Evolutionary conservation across 2,329 filamentous ascomycete genomes (phyloP).

Genomic region (Aureobasidium sp.): DNA sequence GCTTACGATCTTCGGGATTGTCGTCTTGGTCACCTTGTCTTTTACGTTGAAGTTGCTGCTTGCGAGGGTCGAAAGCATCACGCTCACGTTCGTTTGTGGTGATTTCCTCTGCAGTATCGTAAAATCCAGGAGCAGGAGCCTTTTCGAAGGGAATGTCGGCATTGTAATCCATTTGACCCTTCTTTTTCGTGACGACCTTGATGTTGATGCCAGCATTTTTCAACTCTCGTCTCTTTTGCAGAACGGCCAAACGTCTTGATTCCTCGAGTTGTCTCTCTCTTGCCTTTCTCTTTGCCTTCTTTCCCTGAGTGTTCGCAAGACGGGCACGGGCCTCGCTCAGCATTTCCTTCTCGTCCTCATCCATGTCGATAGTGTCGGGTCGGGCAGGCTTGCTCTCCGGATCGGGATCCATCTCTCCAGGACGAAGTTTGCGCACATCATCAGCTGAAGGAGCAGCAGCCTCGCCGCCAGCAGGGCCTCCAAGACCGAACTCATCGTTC

Average conservation of each 20-base stretch:
- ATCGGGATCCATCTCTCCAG: slow-evolving; percentile 94
- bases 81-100: slow-evolving; percentile 74
- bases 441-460: slow-evolving; percentile 82
- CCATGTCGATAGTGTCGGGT: slow-evolving; percentile 94
- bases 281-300: slow-evolving; percentile 97
- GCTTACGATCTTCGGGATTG: slow-evolving; percentile 68
- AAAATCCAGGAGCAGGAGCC: slow-evolving; percentile 80
- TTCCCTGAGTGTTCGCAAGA: slow-evolving; percentile 94
- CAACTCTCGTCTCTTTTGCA: slow-evolving; percentile 92
- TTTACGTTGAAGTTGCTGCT: slow-evolving; percentile 85
- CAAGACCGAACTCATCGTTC: slow-evolving; percentile 69
- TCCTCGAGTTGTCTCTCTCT: slow-evolving; percentile 93
- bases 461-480: slow-evolving; percentile 80
- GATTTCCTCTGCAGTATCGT: slow-evolving; percentile 82
- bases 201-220: slow-evolving; percentile 98
- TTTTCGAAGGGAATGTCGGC: slow-evolving; percentile 98
- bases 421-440: slow-evolving; percentile 72
- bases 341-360: slow-evolving; percentile 99
- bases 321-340: slow-evolving; percentile 93
- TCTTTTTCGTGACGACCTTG: slow-evolving; percentile 84
- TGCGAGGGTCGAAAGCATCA: slow-evolving; percentile 82
- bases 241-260: slow-evolving; percentile 75
- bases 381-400: slow-evolving; percentile 92
- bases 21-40: slow-evolving; percentile 89
- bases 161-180: slow-evolving; percentile 99